Percentiles rank a stretch among this genome's conserved stretches.
Conservation (phyloP, 306 rosid genomes). For the Oxytropis ochrocephala region DNA sequence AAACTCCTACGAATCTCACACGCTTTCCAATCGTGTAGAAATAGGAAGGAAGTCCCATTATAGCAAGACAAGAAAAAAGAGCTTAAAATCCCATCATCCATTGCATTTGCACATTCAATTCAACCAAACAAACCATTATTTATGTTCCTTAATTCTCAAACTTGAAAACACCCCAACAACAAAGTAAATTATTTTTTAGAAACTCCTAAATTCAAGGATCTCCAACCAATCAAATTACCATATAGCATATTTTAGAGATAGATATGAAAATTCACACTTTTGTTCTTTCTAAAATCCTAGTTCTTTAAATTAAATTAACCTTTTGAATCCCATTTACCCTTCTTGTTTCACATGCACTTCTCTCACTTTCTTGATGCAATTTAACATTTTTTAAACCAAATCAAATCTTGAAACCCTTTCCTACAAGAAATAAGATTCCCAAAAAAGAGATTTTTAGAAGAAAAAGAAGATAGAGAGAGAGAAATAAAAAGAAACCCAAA, state of each 20-base stretch:
- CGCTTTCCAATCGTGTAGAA: no score
- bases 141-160: no score
- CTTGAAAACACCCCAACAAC: constrained; percentile 18
- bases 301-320: constrained; percentile 19
- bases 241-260: background rate
- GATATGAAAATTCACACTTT: constrained; percentile 13
- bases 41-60: no score
- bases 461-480: background rate
- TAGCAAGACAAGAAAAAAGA: no score
- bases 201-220: constrained; percentile 31
- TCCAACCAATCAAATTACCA: constrained; percentile 35
- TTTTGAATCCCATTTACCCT: background rate
- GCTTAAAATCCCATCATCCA: no score
- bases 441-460: constrained; percentile 8
- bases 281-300: constrained; percentile 21
- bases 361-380: background rate
- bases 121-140: no score
- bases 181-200: constrained; percentile 14
- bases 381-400: constrained; percentile 21
- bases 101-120: no score
- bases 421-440: constrained; percentile 81
- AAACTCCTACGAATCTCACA: no score
- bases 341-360: background rate
- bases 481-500: background rate
- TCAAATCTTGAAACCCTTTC: constrained; percentile 17